A percentile compares a stretch with the other conserved stretches of the same genome.
phyloP scores from a whole-genome alignment of 108 stramenopile genomes.

The Pseudonitzschia multiseries region DNA sequence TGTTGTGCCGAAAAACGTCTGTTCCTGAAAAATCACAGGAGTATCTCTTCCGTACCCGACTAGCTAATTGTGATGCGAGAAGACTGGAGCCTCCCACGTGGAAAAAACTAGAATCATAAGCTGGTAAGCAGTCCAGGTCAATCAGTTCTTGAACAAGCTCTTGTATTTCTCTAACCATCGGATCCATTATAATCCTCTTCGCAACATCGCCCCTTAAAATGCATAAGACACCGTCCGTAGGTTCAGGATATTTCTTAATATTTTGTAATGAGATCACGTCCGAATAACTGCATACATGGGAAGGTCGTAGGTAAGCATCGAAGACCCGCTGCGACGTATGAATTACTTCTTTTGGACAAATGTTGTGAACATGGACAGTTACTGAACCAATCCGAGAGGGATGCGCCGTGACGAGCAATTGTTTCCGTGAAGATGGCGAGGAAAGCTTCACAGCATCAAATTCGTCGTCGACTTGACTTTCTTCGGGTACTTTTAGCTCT shows the following conservation, averaged over 20 bases:
- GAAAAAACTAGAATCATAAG: constrained; percentile 54
- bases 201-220: constrained; percentile 38
- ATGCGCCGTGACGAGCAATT: constrained; percentile 39
- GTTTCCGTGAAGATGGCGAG: not conserved
- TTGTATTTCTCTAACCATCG: constrained; percentile 45
- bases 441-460: not conserved
- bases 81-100: constrained; percentile 58
- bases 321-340: constrained; percentile 26
- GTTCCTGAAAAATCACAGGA: constrained; percentile 44
- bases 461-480: not conserved
- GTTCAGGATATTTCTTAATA: constrained; percentile 28
- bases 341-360: constrained; percentile 36
- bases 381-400: constrained; percentile 40
- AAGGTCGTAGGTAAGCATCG: constrained; percentile 41
- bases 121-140: constrained; percentile 57
- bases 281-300: constrained; percentile 28
- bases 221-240: constrained; percentile 41
- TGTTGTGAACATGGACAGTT: constrained; percentile 41
- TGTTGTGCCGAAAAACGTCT: constrained; percentile 55
- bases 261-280: constrained; percentile 14
- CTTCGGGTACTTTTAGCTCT: constrained; percentile 18
- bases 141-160: constrained; percentile 44
- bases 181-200: constrained; percentile 25
- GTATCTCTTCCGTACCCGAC: constrained; percentile 45
- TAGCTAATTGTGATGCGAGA: constrained; percentile 59